A percentile compares a stretch with the other conserved stretches of the same genome.
phyloP scores from a whole-genome alignment of 2,329 filamentous ascomycete species.

The Cladosporium sp. region DNA sequence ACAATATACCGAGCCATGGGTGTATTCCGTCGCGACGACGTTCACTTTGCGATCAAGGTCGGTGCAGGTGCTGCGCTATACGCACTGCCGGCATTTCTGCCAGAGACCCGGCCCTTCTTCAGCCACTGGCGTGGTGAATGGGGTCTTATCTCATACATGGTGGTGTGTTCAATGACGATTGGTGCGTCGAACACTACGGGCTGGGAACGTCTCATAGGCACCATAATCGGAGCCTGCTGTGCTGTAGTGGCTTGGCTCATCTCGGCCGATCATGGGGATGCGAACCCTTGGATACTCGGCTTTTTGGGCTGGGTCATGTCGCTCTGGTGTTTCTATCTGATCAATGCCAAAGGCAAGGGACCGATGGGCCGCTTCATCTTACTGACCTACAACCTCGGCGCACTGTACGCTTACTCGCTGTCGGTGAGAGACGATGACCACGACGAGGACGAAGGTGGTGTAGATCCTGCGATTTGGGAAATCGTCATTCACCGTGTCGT shows the following conservation, averaged over 20 bases:
- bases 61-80: slow-evolving; percentile 86
- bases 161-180: slow-evolving; percentile 96
- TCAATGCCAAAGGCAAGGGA: slow-evolving; percentile 77
- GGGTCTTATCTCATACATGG: slow-evolving; percentile 95
- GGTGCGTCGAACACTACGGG: slow-evolving; percentile 94
- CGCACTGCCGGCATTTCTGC: slow-evolving; percentile 84
- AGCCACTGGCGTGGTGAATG: slow-evolving; percentile 91
- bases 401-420: slow-evolving; percentile 89
- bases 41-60: slow-evolving; percentile 86
- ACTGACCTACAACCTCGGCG: slow-evolving; percentile 92
- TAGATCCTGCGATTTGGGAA: slow-evolving; percentile 78
- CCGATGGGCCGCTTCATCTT: slow-evolving; percentile 92
- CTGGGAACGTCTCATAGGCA: slow-evolving; percentile 81
- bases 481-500: slow-evolving; percentile 87
- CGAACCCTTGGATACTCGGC: slow-evolving; percentile 73
- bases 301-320: slow-evolving; percentile 75
- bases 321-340: slow-evolving; percentile 86
- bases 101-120: slow-evolving; percentile 75
- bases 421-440: slow-evolving; percentile 76
- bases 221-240: slow-evolving; percentile 73
- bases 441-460: slow-evolving; percentile 81
- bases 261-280: slow-evolving; percentile 53
- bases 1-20: slow-evolving; percentile 57
- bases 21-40: slow-evolving; percentile 63
- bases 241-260: slow-evolving; percentile 78